Conservation (phyloP, 2,329 filamentous ascomycete genomes). For the Pseudogymnoascus sp. region DNA sequence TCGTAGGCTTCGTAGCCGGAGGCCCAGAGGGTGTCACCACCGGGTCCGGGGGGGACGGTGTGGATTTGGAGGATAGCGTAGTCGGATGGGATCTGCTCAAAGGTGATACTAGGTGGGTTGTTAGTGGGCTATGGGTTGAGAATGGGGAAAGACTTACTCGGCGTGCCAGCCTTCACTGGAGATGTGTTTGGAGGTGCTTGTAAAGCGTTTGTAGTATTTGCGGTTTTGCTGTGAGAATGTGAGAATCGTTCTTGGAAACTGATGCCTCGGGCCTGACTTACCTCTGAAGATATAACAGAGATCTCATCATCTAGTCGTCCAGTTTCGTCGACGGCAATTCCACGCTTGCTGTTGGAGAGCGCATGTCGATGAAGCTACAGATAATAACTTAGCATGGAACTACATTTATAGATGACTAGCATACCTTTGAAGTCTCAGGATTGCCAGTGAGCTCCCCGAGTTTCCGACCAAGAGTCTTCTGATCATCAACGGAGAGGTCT, state of each 20-base stretch:
- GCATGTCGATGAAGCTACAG: constrained; percentile 39
- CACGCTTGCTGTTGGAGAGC: constrained; percentile 39
- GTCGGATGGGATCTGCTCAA: constrained; percentile 39
- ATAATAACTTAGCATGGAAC: constrained; percentile 2
- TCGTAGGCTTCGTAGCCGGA: constrained; percentile 24
- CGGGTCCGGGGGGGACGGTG: constrained; percentile 33
- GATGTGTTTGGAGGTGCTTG: constrained; percentile 24
- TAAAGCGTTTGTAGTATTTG: constrained; percentile 34
- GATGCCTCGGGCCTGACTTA: not conserved
- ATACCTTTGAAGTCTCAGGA: constrained; percentile 34
- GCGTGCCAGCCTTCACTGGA: constrained; percentile 38
- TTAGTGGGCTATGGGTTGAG: not conserved
- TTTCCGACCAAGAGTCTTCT: constrained; percentile 44
- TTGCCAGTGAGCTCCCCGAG: constrained; percentile 41
- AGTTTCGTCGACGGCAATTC: constrained; percentile 37
- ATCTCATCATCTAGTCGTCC: constrained; percentile 41
- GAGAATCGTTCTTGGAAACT: not conserved
- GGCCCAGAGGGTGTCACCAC: constrained; percentile 39
- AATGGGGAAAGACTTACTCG: constrained; percentile 27
- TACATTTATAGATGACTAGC: not conserved
- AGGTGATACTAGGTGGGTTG: constrained; percentile 32
- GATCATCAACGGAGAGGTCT: constrained; percentile 40
- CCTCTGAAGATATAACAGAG: constrained; percentile 40
- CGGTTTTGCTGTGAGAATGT: constrained; percentile 23
- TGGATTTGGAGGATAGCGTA: constrained; percentile 40